Conservation (phyloP, 768 basidiomycete species). For the Grammothele lineata region DNA sequence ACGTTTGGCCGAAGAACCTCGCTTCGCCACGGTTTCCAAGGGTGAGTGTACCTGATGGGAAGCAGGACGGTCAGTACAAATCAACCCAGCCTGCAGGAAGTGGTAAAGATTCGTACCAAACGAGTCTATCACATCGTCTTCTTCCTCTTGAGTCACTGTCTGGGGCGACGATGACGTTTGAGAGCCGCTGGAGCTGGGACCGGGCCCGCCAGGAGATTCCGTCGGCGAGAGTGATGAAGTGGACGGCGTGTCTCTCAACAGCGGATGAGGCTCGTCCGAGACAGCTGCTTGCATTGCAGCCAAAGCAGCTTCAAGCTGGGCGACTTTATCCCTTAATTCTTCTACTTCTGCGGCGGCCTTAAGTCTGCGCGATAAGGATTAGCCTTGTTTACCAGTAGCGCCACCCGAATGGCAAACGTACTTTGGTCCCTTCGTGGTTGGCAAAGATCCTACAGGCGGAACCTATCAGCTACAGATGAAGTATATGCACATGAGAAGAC, state of each 20-base stretch:
- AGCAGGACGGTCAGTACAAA: too few species aligned
- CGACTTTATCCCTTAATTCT: slow-evolving; percentile 64
- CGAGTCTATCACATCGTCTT: slow-evolving; percentile 40
- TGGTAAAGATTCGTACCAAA: neutral
- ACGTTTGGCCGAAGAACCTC: slow-evolving; percentile 58
- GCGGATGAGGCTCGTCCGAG: slow-evolving; percentile 46
- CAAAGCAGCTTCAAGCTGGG: slow-evolving; percentile 60
- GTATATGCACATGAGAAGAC: neutral
- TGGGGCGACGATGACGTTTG: neutral
- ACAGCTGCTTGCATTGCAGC: slow-evolving; percentile 41
- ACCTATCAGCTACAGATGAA: neutral
- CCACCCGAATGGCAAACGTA: slow-evolving; percentile 17
- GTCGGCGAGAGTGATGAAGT: neutral
- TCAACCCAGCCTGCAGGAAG: too few species aligned
- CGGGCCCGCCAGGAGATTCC: neutral
- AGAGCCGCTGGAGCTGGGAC: neutral
- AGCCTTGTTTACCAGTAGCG: too few species aligned
- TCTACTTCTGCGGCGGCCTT: slow-evolving; percentile 62
- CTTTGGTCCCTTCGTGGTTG: slow-evolving; percentile 62
- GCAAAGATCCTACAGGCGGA: slow-evolving; percentile 41
- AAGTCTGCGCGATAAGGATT: too few species aligned
- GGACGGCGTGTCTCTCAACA: slow-evolving; percentile 28
- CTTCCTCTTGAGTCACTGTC: slow-evolving; percentile 16
- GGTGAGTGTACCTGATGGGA: slow-evolving; percentile 47
- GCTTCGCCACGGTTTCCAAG: slow-evolving; percentile 51